A percentile compares a stretch with the other conserved stretches of the same genome.
phyloP scores from a whole-genome alignment of 345 rosid species.

The Draba incana region DNA sequence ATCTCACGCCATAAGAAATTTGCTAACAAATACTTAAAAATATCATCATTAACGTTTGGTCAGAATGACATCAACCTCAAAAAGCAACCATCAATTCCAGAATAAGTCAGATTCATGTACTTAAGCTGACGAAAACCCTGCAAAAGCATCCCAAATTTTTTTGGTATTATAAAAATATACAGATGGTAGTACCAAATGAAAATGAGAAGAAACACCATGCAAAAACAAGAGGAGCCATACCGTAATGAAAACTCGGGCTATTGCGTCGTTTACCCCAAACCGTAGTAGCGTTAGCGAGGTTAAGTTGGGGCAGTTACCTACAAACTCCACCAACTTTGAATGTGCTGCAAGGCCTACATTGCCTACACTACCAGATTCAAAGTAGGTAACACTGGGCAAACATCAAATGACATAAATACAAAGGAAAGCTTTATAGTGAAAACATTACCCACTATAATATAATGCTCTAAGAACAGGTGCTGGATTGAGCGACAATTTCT shows the following conservation, averaged over 20 bases:
- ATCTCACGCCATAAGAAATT: conserved; percentile 18
- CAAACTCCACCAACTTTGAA: conserved; percentile 65
- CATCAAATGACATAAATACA: conserved; percentile 19
- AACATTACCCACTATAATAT: conserved; percentile 51
- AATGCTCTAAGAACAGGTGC: conserved; percentile 71
- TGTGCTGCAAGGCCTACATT: conserved; percentile 66
- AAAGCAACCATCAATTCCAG: conserved; percentile 69
- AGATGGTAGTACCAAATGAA: conserved; percentile 22
- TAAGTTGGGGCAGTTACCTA: conserved; percentile 65
- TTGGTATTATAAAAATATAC: background rate
- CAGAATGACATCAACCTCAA: conserved; percentile 55
- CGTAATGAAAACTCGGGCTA: conserved; percentile 61
- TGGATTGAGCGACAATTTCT: conserved; percentile 65
- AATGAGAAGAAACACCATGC: conserved; percentile 14
- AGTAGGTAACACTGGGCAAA: conserved; percentile 38
- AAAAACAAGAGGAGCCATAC: conserved; percentile 40
- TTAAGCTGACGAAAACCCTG: conserved; percentile 79
- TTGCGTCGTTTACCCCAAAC: conserved; percentile 71
- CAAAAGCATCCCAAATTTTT: conserved; percentile 19
- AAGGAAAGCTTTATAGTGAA: conserved; percentile 24
- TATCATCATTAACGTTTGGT: background rate
- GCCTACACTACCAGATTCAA: conserved; percentile 66
- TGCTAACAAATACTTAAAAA: conserved; percentile 9
- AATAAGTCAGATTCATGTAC: conserved; percentile 63
- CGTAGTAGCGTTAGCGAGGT: conserved; percentile 71